Base-by-base conservation (phyloP, 1,284 basidiomycete species). In the Fistulina hepatica region DNA sequence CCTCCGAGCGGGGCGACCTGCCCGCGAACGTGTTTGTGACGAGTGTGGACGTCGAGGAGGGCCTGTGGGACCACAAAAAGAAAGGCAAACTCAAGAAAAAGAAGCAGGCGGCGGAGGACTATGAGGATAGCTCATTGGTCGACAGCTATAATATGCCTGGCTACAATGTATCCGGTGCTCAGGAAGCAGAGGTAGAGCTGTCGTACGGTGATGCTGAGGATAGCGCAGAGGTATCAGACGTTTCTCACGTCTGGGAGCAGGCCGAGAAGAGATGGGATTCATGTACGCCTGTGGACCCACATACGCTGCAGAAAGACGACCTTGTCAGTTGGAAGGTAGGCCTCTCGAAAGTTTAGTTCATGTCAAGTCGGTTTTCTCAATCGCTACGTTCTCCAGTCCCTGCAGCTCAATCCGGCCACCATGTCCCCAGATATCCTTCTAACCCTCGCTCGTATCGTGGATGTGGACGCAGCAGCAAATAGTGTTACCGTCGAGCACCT, bases 1-100 rank as follows among this genome's bases (percentile, higher is more conserved):
- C 82, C 0, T 83, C 76, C 1, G 70, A 78, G 52, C 49, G 45
- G 1, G 70, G 70, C 10, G 45, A 57, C 33, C 47, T 81, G n/a
- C 76, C 78, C 4, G 47, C 60, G 6, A 74, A 76, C 40, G 59
- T 81, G 52, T 73, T 81, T 44, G 73, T 82, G 21, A 81, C 76
- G 5, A 75, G 68, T 44, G 63, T 81, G 4, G 76, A 81, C 47
- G 76, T 81, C 8, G 77, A 80, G 49, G 67, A 63, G 23, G 70
- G 64, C 2, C 32, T 60, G 27, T 50, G 53, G 51, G 36, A 42
- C 24, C 12, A 27, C 25, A 57, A 57, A 40, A 52, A 51, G 34
- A 36, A 45, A 22, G 58, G 57, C 44, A 58, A 58, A 37, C 43
- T 48, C 17, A 47, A 52, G 44, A 46, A 48, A 23, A 36, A 42